These are phyloP conservation scores for Rhodamnia argentea DNA, from an alignment of 345 rosid species.

Conservation along the genomic window DNA sequence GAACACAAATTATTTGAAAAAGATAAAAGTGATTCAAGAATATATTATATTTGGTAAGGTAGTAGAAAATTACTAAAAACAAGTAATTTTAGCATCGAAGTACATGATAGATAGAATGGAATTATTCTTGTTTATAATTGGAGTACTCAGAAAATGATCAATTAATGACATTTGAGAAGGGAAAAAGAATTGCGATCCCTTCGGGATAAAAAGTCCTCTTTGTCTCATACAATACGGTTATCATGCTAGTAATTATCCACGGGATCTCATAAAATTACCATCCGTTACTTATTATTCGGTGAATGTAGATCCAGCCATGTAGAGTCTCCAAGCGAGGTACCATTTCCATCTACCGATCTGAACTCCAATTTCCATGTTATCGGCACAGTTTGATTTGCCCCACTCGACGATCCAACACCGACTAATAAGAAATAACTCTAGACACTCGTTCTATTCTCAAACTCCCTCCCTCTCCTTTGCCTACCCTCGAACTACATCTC, in stretches of 20 bases:
- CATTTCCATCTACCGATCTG: neutral
- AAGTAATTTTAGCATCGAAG: neutral
- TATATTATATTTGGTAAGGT: neutral
- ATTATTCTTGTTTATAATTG: neutral
- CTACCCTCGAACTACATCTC: neutral
- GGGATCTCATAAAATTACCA: neutral
- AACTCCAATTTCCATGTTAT: neutral
- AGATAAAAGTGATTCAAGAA: neutral
- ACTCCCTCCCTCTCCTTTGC: neutral
- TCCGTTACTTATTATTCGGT: too few species aligned
- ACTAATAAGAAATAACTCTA: neutral
- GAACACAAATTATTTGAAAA: neutral
- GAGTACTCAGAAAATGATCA: neutral
- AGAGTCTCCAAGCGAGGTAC: neutral
- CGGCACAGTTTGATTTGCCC: fast-evolving
- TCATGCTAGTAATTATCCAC: neutral
- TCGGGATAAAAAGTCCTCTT: neutral
- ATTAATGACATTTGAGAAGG: neutral
- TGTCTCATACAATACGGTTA: neutral
- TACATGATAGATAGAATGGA: neutral
- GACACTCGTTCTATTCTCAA: neutral
- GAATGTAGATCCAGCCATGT: too few species aligned
- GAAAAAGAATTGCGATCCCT: neutral
- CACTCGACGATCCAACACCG: neutral
- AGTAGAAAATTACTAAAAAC: neutral